These are phyloP conservation scores for Lasiodiplodia hormozganensis DNA, from an alignment of 2,329 filamentous ascomycete genomes.

Conservation along the genomic window DNA sequence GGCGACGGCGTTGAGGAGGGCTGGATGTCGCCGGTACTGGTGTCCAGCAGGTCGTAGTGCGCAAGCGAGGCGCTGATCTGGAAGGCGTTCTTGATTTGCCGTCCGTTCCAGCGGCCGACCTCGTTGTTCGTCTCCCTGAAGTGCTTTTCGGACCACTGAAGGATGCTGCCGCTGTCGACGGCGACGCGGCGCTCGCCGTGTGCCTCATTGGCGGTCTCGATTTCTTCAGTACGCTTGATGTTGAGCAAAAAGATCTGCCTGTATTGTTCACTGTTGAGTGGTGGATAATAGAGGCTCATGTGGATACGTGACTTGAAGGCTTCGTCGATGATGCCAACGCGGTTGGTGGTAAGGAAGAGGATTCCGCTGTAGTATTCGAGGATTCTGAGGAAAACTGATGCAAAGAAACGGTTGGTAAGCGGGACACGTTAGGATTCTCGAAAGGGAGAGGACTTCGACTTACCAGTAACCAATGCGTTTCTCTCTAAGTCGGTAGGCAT, in stretches of 20 bases:
- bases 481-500: background rate
- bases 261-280: background rate
- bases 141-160: no score
- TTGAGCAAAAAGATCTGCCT: slow-evolving; percentile 5
- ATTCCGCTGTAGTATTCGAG: slow-evolving; percentile 34
- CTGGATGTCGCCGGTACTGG: no score
- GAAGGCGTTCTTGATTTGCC: slow-evolving; percentile 35
- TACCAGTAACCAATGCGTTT: slow-evolving; percentile 23
- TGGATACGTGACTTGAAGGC: slow-evolving; percentile 27
- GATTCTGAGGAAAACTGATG: slow-evolving; percentile 29
- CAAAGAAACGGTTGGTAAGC: background rate
- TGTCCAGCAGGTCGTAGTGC: no score
- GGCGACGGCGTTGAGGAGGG: no score
- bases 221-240: background rate
- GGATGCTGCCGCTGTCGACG: no score
- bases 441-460: background rate
- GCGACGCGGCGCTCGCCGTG: no score
- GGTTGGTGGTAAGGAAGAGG: slow-evolving; percentile 46
- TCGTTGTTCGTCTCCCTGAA: background rate
- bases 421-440: background rate
- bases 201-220: slow-evolving; percentile 27
- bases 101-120: slow-evolving; percentile 31
- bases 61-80: slow-evolving; percentile 34
- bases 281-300: slow-evolving; percentile 28
- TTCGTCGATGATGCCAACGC: slow-evolving; percentile 39